These are phyloP conservation scores for Fusarium sp. DNA, from an alignment of 2,329 filamentous ascomycete genomes.

Conservation along the genomic window DNA sequence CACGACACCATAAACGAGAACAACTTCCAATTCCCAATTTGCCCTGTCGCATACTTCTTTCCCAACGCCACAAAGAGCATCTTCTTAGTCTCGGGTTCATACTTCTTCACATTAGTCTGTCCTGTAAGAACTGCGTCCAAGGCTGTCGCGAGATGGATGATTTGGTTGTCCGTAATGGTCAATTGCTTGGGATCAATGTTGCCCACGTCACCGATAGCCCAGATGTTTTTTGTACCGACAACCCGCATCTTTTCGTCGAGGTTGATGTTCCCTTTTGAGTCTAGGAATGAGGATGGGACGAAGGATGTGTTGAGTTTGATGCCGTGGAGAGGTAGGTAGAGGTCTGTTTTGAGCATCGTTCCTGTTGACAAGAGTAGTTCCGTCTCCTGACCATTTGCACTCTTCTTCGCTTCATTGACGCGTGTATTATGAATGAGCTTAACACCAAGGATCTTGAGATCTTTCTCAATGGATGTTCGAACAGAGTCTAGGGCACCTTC, in stretches of 20 bases:
- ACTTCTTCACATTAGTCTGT: slow-evolving; percentile 11
- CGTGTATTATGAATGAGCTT: slow-evolving; percentile 48
- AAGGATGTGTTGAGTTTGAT: slow-evolving; percentile 57
- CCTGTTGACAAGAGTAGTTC: slow-evolving; percentile 48
- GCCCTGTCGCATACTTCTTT: slow-evolving; percentile 46
- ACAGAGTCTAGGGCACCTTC: slow-evolving; percentile 45
- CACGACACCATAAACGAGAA: slow-evolving; percentile 48
- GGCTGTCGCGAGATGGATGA: slow-evolving; percentile 48
- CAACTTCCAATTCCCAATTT: slow-evolving; percentile 50
- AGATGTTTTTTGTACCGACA: slow-evolving; percentile 51
- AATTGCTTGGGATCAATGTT: slow-evolving; percentile 54
- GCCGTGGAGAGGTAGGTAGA: slow-evolving; percentile 60
- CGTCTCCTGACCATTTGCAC: slow-evolving; percentile 6
- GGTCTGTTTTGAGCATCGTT: slow-evolving; percentile 47
- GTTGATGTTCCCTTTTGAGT: slow-evolving; percentile 48
- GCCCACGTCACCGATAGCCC: slow-evolving; percentile 57
- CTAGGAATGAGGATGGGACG: slow-evolving; percentile 49
- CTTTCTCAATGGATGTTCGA: slow-evolving; percentile 42
- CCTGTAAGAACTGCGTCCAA: slow-evolving; percentile 45
- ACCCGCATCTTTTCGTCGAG: slow-evolving; percentile 51
- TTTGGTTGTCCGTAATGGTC: slow-evolving; percentile 49
- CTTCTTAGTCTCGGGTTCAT: slow-evolving; percentile 40
- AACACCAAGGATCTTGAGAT: slow-evolving; percentile 45
- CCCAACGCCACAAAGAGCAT: slow-evolving; percentile 48
- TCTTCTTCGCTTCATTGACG: slow-evolving; percentile 42